Evolutionary conservation across 805 yeast genomes (phyloP), one percentile per base, ranked within the genome.

Genomic region (Cyberlindnera saturnus): DNA sequence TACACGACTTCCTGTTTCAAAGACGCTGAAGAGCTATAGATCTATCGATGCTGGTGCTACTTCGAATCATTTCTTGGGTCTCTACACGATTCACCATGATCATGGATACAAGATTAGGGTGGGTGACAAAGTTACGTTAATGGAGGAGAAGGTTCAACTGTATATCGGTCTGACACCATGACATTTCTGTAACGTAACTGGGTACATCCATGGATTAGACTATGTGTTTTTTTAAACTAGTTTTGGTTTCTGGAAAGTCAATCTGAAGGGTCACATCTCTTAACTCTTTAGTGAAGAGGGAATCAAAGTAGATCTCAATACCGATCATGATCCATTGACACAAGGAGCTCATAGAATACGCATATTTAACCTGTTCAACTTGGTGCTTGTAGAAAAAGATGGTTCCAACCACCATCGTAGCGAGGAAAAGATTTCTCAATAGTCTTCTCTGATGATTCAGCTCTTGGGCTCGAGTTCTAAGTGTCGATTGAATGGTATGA

Each of bases 61-160:
- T 9, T 36, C 34, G 13, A 8, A 15, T 10, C 38, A 41, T 10
- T 55, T 52, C 37, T 36, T 55, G n/a, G 59, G 59, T 0, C 41
- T 40, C 4, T 52, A 49, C 45, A 36, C 46, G 5, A 46, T 55
- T 15, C 57, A 52, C 28, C 44, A 47, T 17, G 50, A 48, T 14
- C 42, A 43, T 8, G 59, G 56, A 5, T 55, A 55, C 34, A 45
- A 32, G 3, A 34, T 55, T 3, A 38, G 33, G 5, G 46, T 46
- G 10, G 57, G 56, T 32, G 57, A 55, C 35, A 40, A 44, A 28
- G 20, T 52, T 9, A 44, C 40, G 14, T 38, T 50, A 4, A 39
- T 39, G 13, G 46, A 52, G 36, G 50, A 44, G 32, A 49, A 41
- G 26, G 44, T 43, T 37, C 38, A 38, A 5, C 33, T 18, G 8